Evolutionary conservation across 2,329 filamentous ascomycete genomes (phyloP), one percentile per base, ranked within the genome.

Genomic region (Aspergillus costaricaensis): DNA sequence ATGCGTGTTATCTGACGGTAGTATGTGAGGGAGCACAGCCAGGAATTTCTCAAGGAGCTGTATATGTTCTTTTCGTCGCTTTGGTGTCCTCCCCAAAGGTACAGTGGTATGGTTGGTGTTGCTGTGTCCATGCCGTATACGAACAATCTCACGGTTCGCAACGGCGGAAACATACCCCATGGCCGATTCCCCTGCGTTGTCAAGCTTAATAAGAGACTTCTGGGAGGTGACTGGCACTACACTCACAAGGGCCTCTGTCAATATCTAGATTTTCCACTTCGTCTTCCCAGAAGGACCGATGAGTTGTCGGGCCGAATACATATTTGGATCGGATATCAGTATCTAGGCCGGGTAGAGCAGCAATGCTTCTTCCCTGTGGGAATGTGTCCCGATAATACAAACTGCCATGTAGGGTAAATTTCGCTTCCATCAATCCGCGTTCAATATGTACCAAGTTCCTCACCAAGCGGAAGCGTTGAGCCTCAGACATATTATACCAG

Each of bases 21-120:
- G 23, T 19, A 70, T 66, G 48, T 67, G 48, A 38, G 67, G 62
- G 2, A 70, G 58, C 38, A 70, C 36, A 0, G 25, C 51, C 14
- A 66, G 57, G 15, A 67, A 68, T 27, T 67, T 55, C n/a, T 65
- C 25, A 14, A 70, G 62, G 30, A 70, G 66, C 14, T 55, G 52
- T 17, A 70, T 30, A 57, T 69, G 63, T 7, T n/a, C 53, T 55
- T 65, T 57, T 21, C 43, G 44, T 15, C 21, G 43, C 25, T 23
- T 17, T 30, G 3, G 32, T 23, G 55, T 43, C 39, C 39, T 55
- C 7, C 27, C 54, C 12, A 44, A 19, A 38, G 39, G 38, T 38
- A 43, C 10, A 30, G 27, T 30, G 27, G 10, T 3, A 12, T 30
- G 10, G 9, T 30, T 30, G 27, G 9, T 10, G 27, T 30, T 30